phyloP scores from a whole-genome alignment of 108 stramenopile species.

The Fistulifera pelliculosa region DNA sequence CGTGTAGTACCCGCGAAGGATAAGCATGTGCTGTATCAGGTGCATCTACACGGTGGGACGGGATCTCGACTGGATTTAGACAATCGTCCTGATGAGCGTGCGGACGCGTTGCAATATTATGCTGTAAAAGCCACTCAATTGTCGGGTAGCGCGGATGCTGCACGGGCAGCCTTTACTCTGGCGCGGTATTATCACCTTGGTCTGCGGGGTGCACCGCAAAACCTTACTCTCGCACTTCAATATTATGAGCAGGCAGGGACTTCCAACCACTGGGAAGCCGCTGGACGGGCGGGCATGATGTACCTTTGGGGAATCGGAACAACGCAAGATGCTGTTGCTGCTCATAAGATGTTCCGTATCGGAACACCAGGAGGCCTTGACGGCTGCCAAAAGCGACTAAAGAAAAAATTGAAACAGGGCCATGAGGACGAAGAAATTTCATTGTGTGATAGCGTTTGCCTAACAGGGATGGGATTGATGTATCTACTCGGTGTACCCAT shows the following conservation, averaged over 20 bases:
- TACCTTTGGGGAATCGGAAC: slow-evolving; percentile 75
- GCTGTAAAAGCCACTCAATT: slow-evolving; percentile 44
- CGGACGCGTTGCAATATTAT: slow-evolving; percentile 81
- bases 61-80: slow-evolving; percentile 44
- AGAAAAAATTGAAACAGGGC: slow-evolving; percentile 12
- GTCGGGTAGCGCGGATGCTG: slow-evolving; percentile 4
- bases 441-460: slow-evolving; percentile 44
- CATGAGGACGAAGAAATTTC: slow-evolving; percentile 15
- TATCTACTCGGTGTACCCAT: slow-evolving; percentile 53
- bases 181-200: slow-evolving; percentile 70
- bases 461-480: slow-evolving; percentile 77
- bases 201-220: slow-evolving; percentile 62
- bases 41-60: slow-evolving; percentile 72
- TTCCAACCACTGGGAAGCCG: slow-evolving; percentile 62
- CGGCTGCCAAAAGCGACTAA: slow-evolving; percentile 30
- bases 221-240: slow-evolving; percentile 58
- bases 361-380: slow-evolving; percentile 56
- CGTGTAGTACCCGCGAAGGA: slow-evolving; percentile 68
- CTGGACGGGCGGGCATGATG: slow-evolving; percentile 65
- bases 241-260: slow-evolving; percentile 72
- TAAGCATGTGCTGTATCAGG: slow-evolving; percentile 57
- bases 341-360: slow-evolving; percentile 42
- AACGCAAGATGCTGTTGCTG: slow-evolving; percentile 49
- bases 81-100: slow-evolving; percentile 76
- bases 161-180: slow-evolving; percentile 53